These are phyloP conservation scores for Uncinocarpus reesii DNA, from an alignment of 2,329 filamentous ascomycete species.

Conservation along the genomic window DNA sequence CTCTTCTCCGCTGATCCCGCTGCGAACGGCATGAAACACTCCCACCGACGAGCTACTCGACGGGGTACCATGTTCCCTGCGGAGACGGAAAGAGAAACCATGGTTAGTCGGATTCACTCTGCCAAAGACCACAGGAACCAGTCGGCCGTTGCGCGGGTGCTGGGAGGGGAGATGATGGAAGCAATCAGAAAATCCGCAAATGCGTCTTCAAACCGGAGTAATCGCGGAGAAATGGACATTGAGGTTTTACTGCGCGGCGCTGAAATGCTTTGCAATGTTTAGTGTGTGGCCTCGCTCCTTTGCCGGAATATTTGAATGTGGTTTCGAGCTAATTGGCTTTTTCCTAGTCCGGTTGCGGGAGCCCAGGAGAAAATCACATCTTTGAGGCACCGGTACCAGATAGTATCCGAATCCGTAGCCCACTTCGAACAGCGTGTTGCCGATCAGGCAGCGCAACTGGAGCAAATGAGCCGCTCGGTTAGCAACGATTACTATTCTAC, in stretches of 20 bases:
- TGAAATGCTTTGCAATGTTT: conserved; percentile 81
- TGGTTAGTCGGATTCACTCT: conserved; percentile 40
- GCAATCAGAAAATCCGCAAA: conserved; percentile 56
- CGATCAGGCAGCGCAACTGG: conserved; percentile 63
- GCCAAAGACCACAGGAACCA: conserved; percentile 51
- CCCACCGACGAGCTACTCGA: conserved; percentile 38
- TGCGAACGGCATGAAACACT: conserved; percentile 31
- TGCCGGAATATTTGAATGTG: neutral
- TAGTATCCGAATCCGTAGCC: conserved; percentile 61
- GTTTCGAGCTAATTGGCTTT: neutral
- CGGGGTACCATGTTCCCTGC: conserved; percentile 42
- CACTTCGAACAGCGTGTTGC: conserved; percentile 73
- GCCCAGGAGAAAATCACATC: conserved; percentile 64
- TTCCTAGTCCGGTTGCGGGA: conserved; percentile 55
- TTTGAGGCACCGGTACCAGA: conserved; percentile 59
- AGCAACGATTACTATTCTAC: conserved; percentile 46
- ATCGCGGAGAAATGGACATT: conserved; percentile 66
- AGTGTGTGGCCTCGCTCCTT: conserved; percentile 40
- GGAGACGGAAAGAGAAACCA: conserved; percentile 30
- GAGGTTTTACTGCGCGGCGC: conserved; percentile 75
- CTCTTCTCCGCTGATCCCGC: conserved; percentile 83
- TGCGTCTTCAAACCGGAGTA: conserved; percentile 42
- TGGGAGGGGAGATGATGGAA: conserved; percentile 78
- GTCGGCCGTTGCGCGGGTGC: conserved; percentile 69
- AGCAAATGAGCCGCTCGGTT: conserved; percentile 55